A percentile compares a stretch with the other conserved stretches of the same genome.
phyloP scores from a whole-genome alignment of 2,329 filamentous ascomycete genomes.

The Paecilomyces variotii region DNA sequence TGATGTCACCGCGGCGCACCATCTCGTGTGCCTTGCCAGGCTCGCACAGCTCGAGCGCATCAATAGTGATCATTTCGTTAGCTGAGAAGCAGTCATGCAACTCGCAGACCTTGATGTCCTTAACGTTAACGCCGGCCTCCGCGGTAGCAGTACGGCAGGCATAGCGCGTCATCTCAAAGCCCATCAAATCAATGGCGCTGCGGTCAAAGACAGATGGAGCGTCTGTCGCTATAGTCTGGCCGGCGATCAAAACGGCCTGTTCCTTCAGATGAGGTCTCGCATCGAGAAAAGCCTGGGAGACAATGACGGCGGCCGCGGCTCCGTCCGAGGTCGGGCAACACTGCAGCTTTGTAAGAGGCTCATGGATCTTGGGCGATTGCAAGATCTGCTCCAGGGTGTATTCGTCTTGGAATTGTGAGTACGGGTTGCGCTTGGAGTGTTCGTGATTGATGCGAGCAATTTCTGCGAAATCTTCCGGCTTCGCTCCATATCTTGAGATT shows the following conservation, averaged over 20 bases:
- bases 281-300: conserved; percentile 82
- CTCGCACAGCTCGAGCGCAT: conserved; percentile 71
- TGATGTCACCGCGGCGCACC: conserved; percentile 79
- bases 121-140: conserved; percentile 57
- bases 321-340: conserved; percentile 96
- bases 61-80: conserved; percentile 86
- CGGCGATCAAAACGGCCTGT: conserved; percentile 82
- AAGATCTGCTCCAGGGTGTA: conserved; percentile 81
- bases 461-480: conserved; percentile 79
- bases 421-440: conserved; percentile 86
- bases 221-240: conserved; percentile 82
- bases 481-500: conserved; percentile 65
- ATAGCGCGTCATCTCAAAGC: conserved; percentile 71
- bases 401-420: conserved; percentile 93
- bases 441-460: conserved; percentile 89
- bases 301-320: conserved; percentile 77
- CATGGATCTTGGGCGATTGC: conserved; percentile 67
- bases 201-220: conserved; percentile 67
- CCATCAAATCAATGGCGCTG: conserved; percentile 80
- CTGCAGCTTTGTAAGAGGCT: conserved; percentile 92
- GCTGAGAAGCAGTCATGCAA: conserved; percentile 95
- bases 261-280: conserved; percentile 71
- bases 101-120: conserved; percentile 76
- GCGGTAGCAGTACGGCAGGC: conserved; percentile 63
- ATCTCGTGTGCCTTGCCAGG: conserved; percentile 86